These are phyloP conservation scores for Skeletonema potamos DNA, from an alignment of 108 stramenopile species.

Conservation along the genomic window DNA sequence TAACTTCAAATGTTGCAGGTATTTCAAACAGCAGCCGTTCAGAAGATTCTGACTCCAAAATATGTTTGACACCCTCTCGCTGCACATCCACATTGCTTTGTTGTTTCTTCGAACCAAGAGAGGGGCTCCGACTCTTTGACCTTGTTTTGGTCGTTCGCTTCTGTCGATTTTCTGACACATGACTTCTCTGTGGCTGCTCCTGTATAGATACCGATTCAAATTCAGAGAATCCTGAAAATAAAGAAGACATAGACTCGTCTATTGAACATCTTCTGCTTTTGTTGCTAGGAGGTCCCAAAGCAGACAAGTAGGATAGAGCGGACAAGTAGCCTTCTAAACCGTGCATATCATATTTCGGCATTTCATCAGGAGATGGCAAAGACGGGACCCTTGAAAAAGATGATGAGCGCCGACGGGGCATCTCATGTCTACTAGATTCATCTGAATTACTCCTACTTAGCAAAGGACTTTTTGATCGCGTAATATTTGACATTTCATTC, in stretches of 20 bases:
- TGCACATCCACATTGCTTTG: neutral
- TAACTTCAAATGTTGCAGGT: slow-evolving; percentile 6
- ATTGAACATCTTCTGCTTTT: neutral
- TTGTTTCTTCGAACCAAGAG: neutral
- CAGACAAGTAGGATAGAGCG: neutral
- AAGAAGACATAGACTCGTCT: neutral
- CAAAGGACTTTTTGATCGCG: too few species aligned
- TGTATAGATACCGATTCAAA: neutral
- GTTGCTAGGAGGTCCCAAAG: neutral
- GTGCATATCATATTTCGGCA: neutral
- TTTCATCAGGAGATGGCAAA: neutral
- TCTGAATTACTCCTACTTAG: too few species aligned
- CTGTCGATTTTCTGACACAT: too few species aligned
- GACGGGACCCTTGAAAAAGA: neutral
- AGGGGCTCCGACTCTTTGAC: neutral
- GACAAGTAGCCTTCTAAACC: neutral
- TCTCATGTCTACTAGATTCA: neutral
- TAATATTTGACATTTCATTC: neutral
- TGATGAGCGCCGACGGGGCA: too few species aligned
- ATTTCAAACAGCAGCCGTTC: slow-evolving; percentile 2
- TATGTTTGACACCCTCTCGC: neutral
- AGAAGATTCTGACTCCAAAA: neutral
- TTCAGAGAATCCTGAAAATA: neutral
- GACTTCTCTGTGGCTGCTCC: neutral
- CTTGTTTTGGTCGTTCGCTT: neutral